A percentile compares a stretch with the other conserved stretches of the same genome.
Conservation (phyloP, 768 basidiomycete species). For the Hericium rajendrae region DNA sequence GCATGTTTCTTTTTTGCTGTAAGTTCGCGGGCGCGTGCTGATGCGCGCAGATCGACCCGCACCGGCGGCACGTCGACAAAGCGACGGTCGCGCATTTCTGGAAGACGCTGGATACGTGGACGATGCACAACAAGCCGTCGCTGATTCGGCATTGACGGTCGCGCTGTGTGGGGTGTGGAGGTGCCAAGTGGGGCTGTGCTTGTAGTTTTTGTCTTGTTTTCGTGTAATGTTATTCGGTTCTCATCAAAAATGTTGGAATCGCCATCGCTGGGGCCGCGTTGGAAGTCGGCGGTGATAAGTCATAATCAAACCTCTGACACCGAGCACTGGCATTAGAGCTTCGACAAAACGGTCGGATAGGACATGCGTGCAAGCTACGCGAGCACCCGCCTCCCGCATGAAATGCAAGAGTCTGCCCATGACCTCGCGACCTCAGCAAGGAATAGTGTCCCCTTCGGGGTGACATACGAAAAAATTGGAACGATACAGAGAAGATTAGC, state of each 20-base stretch:
- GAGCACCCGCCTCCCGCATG: not conserved
- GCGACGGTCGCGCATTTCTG: slow-evolving; percentile 93
- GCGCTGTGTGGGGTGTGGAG: not conserved
- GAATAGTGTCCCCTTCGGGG: slow-evolving; percentile 54
- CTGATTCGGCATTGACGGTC: slow-evolving; percentile 36
- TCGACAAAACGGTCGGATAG: too few species aligned
- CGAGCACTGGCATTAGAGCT: too few species aligned
- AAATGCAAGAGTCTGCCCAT: not conserved
- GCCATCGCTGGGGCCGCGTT: too few species aligned
- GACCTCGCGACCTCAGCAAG: not conserved
- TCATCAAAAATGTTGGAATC: too few species aligned
- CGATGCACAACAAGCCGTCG: slow-evolving; percentile 69
- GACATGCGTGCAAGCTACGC: too few species aligned
- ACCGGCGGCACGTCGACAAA: slow-evolving; percentile 87
- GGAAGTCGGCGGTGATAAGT: too few species aligned
- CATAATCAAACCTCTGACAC: too few species aligned
- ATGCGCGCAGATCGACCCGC: slow-evolving; percentile 67
- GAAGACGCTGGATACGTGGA: slow-evolving; percentile 86
- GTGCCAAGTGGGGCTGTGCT: not conserved
- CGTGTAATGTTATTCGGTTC: not conserved
- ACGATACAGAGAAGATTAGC: slow-evolving; percentile 99
- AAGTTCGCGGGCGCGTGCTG: not conserved
- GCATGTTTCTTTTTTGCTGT: slow-evolving; percentile 27
- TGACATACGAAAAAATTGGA: slow-evolving; percentile 98
- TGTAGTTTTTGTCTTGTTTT: not conserved